phyloP scores from a whole-genome alignment of 495 filamentous ascomycete species.

The Xylaria sp. region DNA sequence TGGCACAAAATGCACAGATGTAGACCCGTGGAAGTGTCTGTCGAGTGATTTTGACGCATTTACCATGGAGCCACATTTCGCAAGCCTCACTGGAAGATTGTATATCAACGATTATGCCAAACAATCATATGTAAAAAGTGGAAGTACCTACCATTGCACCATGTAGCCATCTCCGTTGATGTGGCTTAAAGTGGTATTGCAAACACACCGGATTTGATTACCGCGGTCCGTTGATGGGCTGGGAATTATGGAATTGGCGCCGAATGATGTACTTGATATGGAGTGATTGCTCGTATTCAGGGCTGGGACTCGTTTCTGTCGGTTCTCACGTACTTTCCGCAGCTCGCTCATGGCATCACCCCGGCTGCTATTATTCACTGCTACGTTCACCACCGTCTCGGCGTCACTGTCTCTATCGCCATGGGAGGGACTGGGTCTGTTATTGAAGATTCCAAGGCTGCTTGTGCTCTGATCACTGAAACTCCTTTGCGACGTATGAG shows the following conservation, averaged over 20 bases:
- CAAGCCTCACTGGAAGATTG: constrained; percentile 75
- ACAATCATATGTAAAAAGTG: constrained; percentile 10
- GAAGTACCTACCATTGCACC: constrained; percentile 75
- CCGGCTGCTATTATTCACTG: constrained; percentile 39
- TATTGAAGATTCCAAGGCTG: constrained; percentile 44
- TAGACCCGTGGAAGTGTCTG: constrained; percentile 74
- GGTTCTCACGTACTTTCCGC: constrained; percentile 72
- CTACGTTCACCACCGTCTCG: constrained; percentile 60
- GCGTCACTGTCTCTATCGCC: constrained; percentile 58
- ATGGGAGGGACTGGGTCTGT: constrained; percentile 29
- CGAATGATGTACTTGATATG: constrained; percentile 31
- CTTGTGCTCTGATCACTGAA: constrained; percentile 53
- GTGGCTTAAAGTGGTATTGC: constrained; percentile 57
- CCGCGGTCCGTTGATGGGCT: constrained; percentile 70
- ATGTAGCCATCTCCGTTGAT: constrained; percentile 71
- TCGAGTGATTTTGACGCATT: constrained; percentile 74
- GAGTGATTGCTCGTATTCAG: constrained; percentile 39
- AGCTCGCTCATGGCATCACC: constrained; percentile 68
- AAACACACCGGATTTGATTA: constrained; percentile 74
- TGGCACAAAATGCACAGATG: constrained; percentile 80
- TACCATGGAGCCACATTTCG: constrained; percentile 82
- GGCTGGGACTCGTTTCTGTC: constrained; percentile 55
- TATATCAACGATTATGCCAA: constrained; percentile 6
- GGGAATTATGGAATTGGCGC: constrained; percentile 47
- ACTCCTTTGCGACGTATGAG: constrained; percentile 60